Base-by-base conservation (phyloP, 148 eudicot genomes). In the Camellia japonica region DNA sequence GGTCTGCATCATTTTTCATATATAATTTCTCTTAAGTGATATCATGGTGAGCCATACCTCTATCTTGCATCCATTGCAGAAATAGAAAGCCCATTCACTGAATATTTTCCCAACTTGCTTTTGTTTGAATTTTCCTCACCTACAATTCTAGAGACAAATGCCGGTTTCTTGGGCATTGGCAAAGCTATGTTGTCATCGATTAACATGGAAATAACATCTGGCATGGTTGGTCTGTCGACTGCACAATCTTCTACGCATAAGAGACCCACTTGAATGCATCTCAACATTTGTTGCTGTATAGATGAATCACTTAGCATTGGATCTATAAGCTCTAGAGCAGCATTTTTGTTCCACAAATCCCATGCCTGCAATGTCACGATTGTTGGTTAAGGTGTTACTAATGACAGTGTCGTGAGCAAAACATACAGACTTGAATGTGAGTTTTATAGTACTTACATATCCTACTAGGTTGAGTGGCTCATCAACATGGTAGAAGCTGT, bases 401-500 rank as follows among this genome's bases (percentile, higher is more conserved):
- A 43, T 66, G 0, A 7, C 9, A 56, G 13, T 14, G 16, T 56
- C 15, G 13, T 18, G 16, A 3, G 9, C 42, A 38, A 4, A 23
- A 14, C 43, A 1, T 30, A 30, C 38, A 30, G 38, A 30, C 38
- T 30, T 30, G 38, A 30, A 30, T 30, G 38, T 62, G 65, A 23
- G 70, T 66, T 9, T 23, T 23, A 12, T 13, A 4, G 2, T 11
- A 74, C 84, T 81, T 81, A 81, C 84, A 74, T 72, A 64, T 76
- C 71, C 83, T 18, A 83, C 61, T 23, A 83, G 78, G 75, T 76
- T 80, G 42, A 76, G 73, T 18, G 86, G 83, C 0, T 83, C 80
- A 30, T 84, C 81, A 79, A 41, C 19, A n/a, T 63, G 68, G 52
- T 60, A 61, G 20, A 82, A 82, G 65, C 70, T 68, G 43, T 66